Evolutionary conservation across 2,329 filamentous ascomycete genomes (phyloP), one percentile per base, ranked within the genome.

Genomic region (Sporothrix phasma): DNA sequence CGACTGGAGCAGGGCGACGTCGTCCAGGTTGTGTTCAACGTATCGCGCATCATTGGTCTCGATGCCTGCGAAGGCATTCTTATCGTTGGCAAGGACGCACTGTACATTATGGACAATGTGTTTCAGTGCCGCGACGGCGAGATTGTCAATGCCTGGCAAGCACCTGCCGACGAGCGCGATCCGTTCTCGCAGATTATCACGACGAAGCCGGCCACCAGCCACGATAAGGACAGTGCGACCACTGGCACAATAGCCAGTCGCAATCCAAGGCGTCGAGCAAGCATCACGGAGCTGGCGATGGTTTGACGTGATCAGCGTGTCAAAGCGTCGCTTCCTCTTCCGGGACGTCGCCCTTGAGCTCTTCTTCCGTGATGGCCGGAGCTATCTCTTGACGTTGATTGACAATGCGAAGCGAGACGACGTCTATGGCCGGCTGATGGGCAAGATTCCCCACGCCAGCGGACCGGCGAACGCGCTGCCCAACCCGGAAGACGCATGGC

Each of bases 71-170:
- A 99, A 73, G 94, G 94, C 7, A 86, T 99, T 47, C 79, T 99
- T 39, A 95, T 99, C 63, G 82, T 97, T 46, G 94, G 94, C 19
- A 96, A 96, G 74, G 89, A 93, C 69, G 88, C 87, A 56, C 81
- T 99, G 17, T 99, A 99, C 72, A 88, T 99, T 69, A 88, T 97
- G 75, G 94, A 99, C 75, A 93, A 94, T 69, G 93, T 96, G 71
- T 97, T 99, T 73, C 93, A 97, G 72, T 86, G 93, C 67, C 87
- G 89, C 2, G 94, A 97, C 71, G 93, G 93, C 13, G 95, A 99
- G 73, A 97, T 99, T 71, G 90, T 99, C 65, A 93, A 96, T 70
- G 92, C 96, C 8, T 93, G 90, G 85, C 92, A 97, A 75, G 95
- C 94, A 2, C 92, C 93, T 0, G 79, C 84, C 0, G 92, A 97